Evolutionary conservation across 768 basidiomycete genomes (phyloP), one percentile per base, ranked within the genome.

Genomic region (Phaeotremella fagi): DNA sequence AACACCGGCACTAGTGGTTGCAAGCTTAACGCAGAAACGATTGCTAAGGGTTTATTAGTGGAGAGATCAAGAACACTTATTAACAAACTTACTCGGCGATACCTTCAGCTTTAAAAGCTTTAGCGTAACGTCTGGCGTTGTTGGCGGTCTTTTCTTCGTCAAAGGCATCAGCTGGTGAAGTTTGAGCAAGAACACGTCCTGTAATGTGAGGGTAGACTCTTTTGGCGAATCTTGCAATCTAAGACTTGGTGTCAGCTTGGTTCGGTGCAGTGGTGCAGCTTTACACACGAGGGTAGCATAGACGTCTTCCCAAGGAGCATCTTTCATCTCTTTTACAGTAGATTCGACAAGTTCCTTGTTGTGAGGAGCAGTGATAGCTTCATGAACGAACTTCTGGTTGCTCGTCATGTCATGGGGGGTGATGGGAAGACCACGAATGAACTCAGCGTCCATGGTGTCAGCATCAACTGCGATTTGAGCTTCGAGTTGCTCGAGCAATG

Each of bases 1-100:
- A 38, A 82, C 70, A 4, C 79, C 78, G 55, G 81, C 79, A 2
- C 80, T 79, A 0, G 81, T 82, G 14, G 79, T 73, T 16, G 82
- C 82, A 36, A 84, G 81, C 65, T 83, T 84, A 70, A 84, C 80
- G 63, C 81, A 82, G 22, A 81, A 79, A 11, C 81, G 76, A 23
- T 77, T 73, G 36, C 64, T 68, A 38, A 41, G 38, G 29, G 7
- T 20, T 14, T 48, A 16, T 22, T 12, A 48, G 11, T 15, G 28
- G 26, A n/a, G n/a, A n/a, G n/a, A n/a, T n/a, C n/a, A n/a, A n/a
- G n/a, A n/a, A n/a, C n/a, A n/a, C n/a, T n/a, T n/a, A n/a, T n/a
- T n/a, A n/a, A n/a, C n/a, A n/a, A n/a, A n/a, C n/a, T n/a, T 38
- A 62, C 59, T 79, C 78, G 50, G 52, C 35, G 48, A 70, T 67